phyloP scores from a whole-genome alignment of 129 eudicot species.

The Solidago caesia region DNA sequence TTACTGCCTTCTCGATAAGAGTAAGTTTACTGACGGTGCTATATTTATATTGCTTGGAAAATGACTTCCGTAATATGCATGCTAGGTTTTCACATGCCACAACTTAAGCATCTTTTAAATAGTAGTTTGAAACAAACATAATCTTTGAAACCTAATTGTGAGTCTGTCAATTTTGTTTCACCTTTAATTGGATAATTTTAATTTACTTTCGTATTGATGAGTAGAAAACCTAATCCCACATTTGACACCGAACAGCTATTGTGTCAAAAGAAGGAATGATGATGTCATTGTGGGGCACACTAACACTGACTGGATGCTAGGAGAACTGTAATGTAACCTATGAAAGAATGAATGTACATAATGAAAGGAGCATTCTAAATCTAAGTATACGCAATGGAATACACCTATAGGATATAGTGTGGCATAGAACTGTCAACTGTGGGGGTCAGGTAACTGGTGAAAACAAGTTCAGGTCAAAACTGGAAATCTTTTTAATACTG shows the following conservation, averaged over 20 bases:
- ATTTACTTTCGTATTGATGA: too few species aligned
- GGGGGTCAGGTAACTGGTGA: background rate
- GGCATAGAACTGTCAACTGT: background rate
- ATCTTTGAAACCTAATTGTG: too few species aligned
- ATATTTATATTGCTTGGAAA: background rate
- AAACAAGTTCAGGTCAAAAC: background rate
- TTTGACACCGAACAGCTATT: too few species aligned
- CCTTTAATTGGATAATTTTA: too few species aligned
- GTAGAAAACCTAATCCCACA: too few species aligned
- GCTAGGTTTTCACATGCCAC: conserved; percentile 15
- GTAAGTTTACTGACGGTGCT: conserved; percentile 40
- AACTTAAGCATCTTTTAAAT: conserved; percentile 2
- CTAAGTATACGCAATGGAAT: background rate
- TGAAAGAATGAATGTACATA: conserved; percentile 14
- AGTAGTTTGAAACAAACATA: background rate
- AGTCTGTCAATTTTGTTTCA: too few species aligned
- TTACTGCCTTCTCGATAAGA: conserved; percentile 68
- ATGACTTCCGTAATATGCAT: background rate
- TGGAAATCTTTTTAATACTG: background rate
- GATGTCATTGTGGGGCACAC: too few species aligned
- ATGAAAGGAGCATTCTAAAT: background rate
- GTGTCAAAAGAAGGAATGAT: too few species aligned
- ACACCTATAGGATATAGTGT: background rate
- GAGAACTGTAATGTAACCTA: too few species aligned
- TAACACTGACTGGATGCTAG: too few species aligned